Evolutionary conservation across 192 early-diverging fungal genomes (phyloP).

Genomic region (Entomortierella beljakovae): DNA sequence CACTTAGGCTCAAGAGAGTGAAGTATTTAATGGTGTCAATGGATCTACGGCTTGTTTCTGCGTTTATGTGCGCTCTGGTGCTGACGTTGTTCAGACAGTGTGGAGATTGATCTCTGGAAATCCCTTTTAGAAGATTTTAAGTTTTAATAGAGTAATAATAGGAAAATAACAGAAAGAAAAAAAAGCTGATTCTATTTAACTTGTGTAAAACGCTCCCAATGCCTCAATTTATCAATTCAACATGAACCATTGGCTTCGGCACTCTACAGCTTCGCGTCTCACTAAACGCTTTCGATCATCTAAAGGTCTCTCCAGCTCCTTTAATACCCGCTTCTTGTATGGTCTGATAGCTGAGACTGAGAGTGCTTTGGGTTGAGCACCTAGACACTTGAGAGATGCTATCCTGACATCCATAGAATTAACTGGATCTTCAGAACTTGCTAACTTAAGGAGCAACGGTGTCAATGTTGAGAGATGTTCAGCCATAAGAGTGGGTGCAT

Average conservation of each 20-base stretch:
- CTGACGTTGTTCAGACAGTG: slow-evolving; percentile 32
- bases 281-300: slow-evolving; percentile 94
- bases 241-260: slow-evolving; percentile 85
- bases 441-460: slow-evolving; percentile 53
- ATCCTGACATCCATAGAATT: slow-evolving; percentile 73
- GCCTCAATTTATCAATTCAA: slow-evolving; percentile 41
- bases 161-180: no score
- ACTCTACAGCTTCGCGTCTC: slow-evolving; percentile 87
- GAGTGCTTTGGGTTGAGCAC: slow-evolving; percentile 72
- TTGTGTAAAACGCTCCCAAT: slow-evolving; percentile 33
- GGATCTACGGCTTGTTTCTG: slow-evolving; percentile 79
- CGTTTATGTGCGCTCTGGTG: slow-evolving; percentile 68
- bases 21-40: slow-evolving; percentile 67
- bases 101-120: slow-evolving; percentile 14
- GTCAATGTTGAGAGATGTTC: slow-evolving; percentile 62
- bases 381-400: slow-evolving; percentile 76
- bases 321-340: slow-evolving; percentile 70
- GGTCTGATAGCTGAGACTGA: slow-evolving; percentile 70
- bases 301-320: slow-evolving; percentile 70
- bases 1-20: slow-evolving; percentile 57
- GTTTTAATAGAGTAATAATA: no score
- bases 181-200: background rate
- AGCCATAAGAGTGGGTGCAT: slow-evolving; percentile 74
- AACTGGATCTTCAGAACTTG: slow-evolving; percentile 46
- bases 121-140: background rate